Evolutionary conservation across 306 rosid species (phyloP).

Genomic region (Begonia fuchsioides): DNA sequence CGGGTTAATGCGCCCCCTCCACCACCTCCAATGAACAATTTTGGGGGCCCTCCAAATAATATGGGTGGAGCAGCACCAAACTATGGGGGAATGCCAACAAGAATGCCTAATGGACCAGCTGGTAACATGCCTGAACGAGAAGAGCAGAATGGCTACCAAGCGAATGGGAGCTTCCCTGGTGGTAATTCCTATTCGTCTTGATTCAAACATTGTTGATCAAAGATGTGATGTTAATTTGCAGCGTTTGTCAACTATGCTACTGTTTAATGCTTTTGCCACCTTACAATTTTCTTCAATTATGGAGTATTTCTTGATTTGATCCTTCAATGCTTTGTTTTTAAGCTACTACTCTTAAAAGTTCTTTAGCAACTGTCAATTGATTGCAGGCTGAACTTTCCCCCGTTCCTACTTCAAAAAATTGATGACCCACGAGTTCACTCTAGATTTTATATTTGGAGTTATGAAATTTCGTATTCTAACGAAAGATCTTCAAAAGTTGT

Average conservation of each 20-base stretch:
- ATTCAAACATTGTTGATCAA: background rate
- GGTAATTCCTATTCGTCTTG: conserved; percentile 3
- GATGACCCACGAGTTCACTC: too few relatives aligned
- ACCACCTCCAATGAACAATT: conserved; percentile 17
- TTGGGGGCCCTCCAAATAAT: conserved; percentile 5
- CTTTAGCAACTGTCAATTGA: too few relatives aligned
- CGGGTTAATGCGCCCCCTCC: conserved; percentile 5
- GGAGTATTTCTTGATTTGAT: too few relatives aligned
- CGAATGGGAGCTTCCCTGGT: conserved; percentile 6
- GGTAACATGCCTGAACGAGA: conserved; percentile 20
- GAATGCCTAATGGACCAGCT: conserved; percentile 9
- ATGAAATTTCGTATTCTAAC: background rate
- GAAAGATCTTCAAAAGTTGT: conserved; percentile 20
- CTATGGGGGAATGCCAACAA: background rate
- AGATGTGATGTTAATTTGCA: too few relatives aligned
- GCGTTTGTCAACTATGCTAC: too few relatives aligned
- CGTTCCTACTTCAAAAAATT: too few relatives aligned
- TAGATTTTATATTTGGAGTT: too few relatives aligned
- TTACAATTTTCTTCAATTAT: too few relatives aligned
- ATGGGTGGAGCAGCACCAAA: conserved; percentile 10
- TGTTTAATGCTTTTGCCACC: too few relatives aligned
- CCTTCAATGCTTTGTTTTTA: too few relatives aligned
- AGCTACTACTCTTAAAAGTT: too few relatives aligned
- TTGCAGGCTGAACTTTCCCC: too few relatives aligned
- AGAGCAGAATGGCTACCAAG: conserved; percentile 23